Percentiles rank a stretch among this genome's conserved stretches.
phyloP scores from a whole-genome alignment of 192 early-diverging fungal species.

The Coemansia sp. region DNA sequence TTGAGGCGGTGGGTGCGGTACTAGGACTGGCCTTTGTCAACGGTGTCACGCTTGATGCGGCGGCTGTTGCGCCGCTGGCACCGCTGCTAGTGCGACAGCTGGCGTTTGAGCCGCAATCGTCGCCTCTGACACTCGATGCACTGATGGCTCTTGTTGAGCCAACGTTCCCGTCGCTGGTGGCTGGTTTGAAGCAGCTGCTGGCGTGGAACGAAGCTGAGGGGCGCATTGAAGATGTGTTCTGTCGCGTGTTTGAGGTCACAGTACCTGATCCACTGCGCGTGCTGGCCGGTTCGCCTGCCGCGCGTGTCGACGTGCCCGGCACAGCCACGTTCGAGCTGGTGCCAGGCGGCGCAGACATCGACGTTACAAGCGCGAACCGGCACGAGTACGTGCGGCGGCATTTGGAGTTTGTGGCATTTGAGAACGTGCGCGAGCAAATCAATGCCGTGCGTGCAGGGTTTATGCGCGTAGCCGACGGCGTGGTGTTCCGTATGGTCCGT shows the following conservation, averaged over 20 bases:
- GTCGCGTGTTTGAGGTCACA: constrained; percentile 82
- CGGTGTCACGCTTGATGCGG: constrained; percentile 63
- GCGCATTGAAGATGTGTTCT: constrained; percentile 76
- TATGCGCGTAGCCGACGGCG: constrained; percentile 55
- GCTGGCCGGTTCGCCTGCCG: no score
- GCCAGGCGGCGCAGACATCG: constrained; percentile 59
- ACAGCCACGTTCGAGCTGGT: constrained; percentile 4
- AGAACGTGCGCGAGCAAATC: constrained; percentile 63
- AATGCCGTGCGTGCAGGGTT: constrained; percentile 79
- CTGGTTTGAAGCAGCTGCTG: constrained; percentile 77
- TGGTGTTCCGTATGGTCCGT: constrained; percentile 39
- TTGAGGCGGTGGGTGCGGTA: constrained; percentile 86
- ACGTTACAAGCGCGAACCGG: constrained; percentile 79
- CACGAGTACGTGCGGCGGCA: constrained; percentile 71
- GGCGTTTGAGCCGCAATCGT: constrained; percentile 9
- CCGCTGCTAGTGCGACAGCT: constrained; percentile 71
- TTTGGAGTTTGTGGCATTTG: constrained; percentile 64
- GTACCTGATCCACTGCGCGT: constrained; percentile 48
- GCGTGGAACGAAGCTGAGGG: constrained; percentile 73
- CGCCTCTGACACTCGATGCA: background rate
- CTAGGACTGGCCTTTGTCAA: constrained; percentile 92
- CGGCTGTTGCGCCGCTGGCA: constrained; percentile 69
- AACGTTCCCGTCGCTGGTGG: constrained; percentile 59
- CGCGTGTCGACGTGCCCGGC: background rate
- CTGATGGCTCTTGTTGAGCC: background rate